Evolutionary conservation across 202 grass and related monocot species (phyloP).

Genomic region (Carex sylvatica): DNA sequence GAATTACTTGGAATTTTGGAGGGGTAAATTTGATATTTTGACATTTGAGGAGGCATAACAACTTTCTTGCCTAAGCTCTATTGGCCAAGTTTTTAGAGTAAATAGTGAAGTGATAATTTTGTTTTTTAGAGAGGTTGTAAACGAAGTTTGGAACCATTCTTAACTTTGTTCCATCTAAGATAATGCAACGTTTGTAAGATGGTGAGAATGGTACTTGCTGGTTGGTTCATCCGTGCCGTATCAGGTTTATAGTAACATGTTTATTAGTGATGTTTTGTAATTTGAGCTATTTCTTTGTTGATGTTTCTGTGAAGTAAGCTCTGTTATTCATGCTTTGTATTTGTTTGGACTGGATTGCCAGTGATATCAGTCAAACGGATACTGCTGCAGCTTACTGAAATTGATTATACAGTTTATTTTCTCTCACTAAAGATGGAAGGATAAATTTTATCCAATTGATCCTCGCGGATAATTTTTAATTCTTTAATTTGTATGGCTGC

Average conservation of each 20-base stretch:
- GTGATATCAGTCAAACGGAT: not conserved
- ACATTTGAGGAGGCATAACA: slow-evolving; percentile 7
- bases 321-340: not conserved
- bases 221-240: not conserved
- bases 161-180: not conserved
- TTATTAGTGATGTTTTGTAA: not conserved
- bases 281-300: not conserved
- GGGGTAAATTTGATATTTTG: not conserved
- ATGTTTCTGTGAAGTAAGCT: not conserved
- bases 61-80: not conserved
- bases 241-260: slow-evolving; percentile 7
- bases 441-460: not conserved
- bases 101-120: not conserved
- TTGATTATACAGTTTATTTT: not conserved
- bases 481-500: not conserved
- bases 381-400: not conserved
- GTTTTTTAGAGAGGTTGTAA: not conserved
- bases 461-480: not conserved
- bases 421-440: not conserved
- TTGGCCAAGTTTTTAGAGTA: slow-evolving; percentile 2
- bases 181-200: not conserved
- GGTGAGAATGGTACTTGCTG: not conserved
- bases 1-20: slow-evolving; percentile 10
- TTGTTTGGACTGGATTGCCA: not conserved
- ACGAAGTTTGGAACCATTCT: not conserved